phyloP scores from a whole-genome alignment of 2,329 filamentous ascomycete genomes.

The Apiospora pterosperma region DNA sequence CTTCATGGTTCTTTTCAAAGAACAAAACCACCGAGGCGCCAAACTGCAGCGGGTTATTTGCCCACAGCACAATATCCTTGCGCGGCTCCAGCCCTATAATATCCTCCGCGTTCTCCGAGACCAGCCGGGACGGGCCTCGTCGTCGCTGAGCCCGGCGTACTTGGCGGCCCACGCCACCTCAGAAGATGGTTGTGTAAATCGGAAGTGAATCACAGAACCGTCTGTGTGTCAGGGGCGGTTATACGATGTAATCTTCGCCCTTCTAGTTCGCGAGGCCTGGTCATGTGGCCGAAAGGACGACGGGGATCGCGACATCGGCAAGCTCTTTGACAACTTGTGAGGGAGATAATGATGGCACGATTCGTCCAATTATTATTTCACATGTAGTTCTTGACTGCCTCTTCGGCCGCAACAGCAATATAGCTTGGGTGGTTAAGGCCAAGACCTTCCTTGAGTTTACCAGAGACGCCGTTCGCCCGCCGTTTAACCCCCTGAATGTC shows the following conservation, averaged over 20 bases:
- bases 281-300: constrained; percentile 39
- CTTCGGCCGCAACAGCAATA: too few relatives aligned
- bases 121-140: constrained; percentile 30
- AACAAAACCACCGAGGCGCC: constrained; percentile 35
- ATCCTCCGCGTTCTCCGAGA: constrained; percentile 37
- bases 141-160: constrained; percentile 31
- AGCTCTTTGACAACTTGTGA: constrained; percentile 35
- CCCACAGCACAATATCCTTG: constrained; percentile 39
- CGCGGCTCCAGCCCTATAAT: constrained; percentile 33
- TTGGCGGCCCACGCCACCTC: constrained; percentile 39
- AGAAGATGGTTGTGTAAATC: neutral
- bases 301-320: constrained; percentile 34
- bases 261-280: constrained; percentile 32
- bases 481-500: constrained; percentile 34
- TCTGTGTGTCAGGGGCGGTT: constrained; percentile 39
- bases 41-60: constrained; percentile 37
- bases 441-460: constrained; percentile 21
- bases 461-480: constrained; percentile 34
- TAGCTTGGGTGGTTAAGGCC: neutral
- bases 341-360: too few relatives aligned
- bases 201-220: neutral
- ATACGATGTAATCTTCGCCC: constrained; percentile 33
- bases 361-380: neutral
- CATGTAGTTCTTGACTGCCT: neutral
- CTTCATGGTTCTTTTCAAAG: constrained; percentile 27